These are phyloP conservation scores for Cicer pinnatifidum DNA, from an alignment of 306 rosid genomes.

Conservation along the genomic window DNA sequence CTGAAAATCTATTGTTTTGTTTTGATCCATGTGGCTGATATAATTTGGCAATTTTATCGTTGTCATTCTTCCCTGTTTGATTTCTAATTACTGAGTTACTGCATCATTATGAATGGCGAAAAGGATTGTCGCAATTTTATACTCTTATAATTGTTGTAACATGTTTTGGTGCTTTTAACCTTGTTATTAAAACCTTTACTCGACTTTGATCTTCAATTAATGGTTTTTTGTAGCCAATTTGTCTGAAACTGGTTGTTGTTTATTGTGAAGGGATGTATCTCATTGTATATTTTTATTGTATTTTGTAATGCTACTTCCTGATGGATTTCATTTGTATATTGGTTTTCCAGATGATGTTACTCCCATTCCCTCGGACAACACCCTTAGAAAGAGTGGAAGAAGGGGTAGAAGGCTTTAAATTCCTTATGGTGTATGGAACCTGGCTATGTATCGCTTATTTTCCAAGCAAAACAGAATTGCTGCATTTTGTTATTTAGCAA, in stretches of 20 bases:
- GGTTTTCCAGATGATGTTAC: constrained; percentile 83
- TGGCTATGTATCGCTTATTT: constrained; percentile 23
- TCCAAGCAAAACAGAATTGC: constrained; percentile 35
- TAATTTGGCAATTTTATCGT: no score
- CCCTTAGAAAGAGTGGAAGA: constrained; percentile 93
- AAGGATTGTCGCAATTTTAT: neutral
- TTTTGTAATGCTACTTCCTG: neutral
- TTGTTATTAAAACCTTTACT: neutral
- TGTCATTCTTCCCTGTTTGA: no score
- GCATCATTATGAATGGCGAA: neutral
- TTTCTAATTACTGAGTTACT: neutral
- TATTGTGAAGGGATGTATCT: neutral
- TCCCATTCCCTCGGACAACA: constrained; percentile 89
- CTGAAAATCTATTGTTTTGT: no score
- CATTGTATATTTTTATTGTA: neutral
- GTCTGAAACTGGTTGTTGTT: neutral
- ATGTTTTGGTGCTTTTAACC: constrained; percentile 12
- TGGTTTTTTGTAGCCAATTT: neutral
- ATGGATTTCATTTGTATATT: neutral
- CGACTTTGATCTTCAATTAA: neutral
- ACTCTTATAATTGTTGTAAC: no score
- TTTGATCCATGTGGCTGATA: no score
- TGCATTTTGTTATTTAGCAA: constrained; percentile 43
- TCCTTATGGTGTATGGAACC: constrained; percentile 22
- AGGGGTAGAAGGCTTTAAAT: constrained; percentile 83